A percentile compares a stretch with the other conserved stretches of the same genome.
These are phyloP conservation scores for Aureoboletus auriporus DNA, from an alignment of 768 basidiomycete genomes.

Conservation along the genomic window DNA sequence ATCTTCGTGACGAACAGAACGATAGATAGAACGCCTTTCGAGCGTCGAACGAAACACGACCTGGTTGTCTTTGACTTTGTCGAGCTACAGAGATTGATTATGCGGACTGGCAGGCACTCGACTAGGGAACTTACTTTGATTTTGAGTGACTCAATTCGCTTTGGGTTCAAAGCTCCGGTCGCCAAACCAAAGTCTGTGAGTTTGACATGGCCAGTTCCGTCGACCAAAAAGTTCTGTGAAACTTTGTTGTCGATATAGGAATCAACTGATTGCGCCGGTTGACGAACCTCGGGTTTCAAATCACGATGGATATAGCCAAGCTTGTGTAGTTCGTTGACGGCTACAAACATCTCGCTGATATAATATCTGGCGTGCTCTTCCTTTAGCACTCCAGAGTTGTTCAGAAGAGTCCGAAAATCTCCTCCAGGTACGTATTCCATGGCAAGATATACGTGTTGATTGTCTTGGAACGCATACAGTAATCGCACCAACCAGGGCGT, in stretches of 20 bases:
- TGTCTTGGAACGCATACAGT: conserved; percentile 96
- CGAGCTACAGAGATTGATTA: conserved; percentile 53
- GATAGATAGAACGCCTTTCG: conserved; percentile 92
- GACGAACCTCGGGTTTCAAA: conserved; percentile 87
- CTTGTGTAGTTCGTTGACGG: conserved; percentile 91
- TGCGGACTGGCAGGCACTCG: background rate
- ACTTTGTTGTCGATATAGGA: conserved; percentile 42
- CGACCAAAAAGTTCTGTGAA: conserved; percentile 90
- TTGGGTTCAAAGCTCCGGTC: conserved; percentile 92
- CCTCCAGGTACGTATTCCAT: conserved; percentile 99
- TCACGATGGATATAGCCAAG: conserved; percentile 98
- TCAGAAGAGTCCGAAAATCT: conserved; percentile 95
- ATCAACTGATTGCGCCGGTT: too few species aligned
- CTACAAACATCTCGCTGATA: conserved; percentile 96
- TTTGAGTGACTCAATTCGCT: conserved; percentile 90
- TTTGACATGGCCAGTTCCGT: conserved; percentile 94
- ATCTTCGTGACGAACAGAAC: conserved; percentile 85
- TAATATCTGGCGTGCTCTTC: conserved; percentile 97
- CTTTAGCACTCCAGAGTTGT: conserved; percentile 96
- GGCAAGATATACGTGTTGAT: conserved; percentile 86
- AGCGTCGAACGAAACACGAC: conserved; percentile 87
- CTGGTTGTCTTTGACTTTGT: conserved; percentile 93
- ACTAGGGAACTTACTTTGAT: conserved; percentile 58
- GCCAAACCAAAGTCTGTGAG: conserved; percentile 97
- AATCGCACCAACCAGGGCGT: conserved; percentile 95